phyloP scores from a whole-genome alignment of 2,329 filamentous ascomycete genomes.

The Ceratocystis papillata region DNA sequence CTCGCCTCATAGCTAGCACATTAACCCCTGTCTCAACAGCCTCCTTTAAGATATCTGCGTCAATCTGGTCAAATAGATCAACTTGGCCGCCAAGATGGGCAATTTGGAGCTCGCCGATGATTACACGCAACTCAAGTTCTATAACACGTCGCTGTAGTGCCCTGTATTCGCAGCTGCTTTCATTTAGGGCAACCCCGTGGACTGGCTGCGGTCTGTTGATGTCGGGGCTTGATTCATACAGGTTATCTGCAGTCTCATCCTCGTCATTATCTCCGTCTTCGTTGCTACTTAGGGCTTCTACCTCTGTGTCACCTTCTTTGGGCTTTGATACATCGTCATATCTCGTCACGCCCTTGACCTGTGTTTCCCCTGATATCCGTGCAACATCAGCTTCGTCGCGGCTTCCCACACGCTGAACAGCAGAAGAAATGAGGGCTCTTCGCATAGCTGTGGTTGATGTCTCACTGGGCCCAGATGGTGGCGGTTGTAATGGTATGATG shows the following conservation, averaged over 20 bases:
- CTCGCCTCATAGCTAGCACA: not conserved
- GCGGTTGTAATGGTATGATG: not conserved
- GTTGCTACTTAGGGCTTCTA: not conserved
- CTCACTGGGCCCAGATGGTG: not conserved
- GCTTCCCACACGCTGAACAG: not conserved
- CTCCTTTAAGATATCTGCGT: not conserved
- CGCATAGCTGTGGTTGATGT: constrained; percentile 5
- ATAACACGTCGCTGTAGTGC: constrained; percentile 3
- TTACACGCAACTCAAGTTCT: constrained; percentile 16
- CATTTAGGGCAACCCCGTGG: not conserved
- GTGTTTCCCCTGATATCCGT: not conserved
- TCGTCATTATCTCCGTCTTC: not conserved
- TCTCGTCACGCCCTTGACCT: not conserved
- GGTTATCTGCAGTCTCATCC: not conserved
- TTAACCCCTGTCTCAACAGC: constrained; percentile 7
- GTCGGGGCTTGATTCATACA: not conserved
- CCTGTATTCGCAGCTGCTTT: not conserved
- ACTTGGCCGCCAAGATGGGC: constrained; percentile 7
- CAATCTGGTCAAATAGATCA: constrained; percentile 13
- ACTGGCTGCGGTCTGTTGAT: not conserved
- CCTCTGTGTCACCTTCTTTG: not conserved
- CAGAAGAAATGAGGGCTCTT: not conserved
- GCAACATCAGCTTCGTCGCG: constrained; percentile 1
- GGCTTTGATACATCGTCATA: not conserved
- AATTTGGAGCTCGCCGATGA: constrained; percentile 5